Percentiles rank a stretch among this genome's conserved stretches.
phyloP scores from a whole-genome alignment of 2,329 filamentous ascomycete genomes.

The Colletotrichum sp. region DNA sequence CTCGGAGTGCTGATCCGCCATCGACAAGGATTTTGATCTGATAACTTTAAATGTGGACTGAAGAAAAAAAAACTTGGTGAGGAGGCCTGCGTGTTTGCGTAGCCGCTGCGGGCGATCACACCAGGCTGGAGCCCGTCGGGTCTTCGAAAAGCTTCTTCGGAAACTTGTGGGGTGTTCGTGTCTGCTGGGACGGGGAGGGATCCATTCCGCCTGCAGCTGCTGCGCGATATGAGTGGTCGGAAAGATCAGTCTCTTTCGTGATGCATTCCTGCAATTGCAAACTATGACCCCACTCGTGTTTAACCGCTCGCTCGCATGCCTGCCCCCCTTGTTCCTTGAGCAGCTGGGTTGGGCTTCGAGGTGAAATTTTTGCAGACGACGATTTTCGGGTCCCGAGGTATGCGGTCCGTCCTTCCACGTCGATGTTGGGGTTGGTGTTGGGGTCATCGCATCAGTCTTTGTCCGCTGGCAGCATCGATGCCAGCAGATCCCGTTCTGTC shows the following conservation, averaged over 20 bases:
- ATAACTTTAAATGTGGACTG: constrained; percentile 8
- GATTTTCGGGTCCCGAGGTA: background rate
- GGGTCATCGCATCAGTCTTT: background rate
- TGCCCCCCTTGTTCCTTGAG: background rate
- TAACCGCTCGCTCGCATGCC: background rate
- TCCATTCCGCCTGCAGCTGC: background rate
- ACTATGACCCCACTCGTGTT: background rate
- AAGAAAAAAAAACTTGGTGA: constrained; percentile 1
- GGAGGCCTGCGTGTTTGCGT: background rate
- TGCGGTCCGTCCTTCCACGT: background rate
- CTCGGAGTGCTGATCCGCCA: constrained; percentile 10
- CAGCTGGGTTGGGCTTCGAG: background rate
- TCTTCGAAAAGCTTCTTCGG: background rate
- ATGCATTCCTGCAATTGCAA: background rate
- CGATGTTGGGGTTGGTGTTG: background rate
- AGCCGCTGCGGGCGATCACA: background rate
- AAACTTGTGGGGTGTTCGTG: constrained; percentile 1
- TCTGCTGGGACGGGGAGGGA: background rate
- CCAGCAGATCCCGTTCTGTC: background rate
- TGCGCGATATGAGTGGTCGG: constrained; percentile 7
- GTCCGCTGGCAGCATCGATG: background rate
- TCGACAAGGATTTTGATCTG: constrained; percentile 18
- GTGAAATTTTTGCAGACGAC: background rate
- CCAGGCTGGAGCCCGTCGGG: background rate
- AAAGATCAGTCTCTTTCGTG: background rate